Base-by-base conservation (phyloP, 1,284 basidiomycete genomes). In the Moniliophthora roreri region DNA sequence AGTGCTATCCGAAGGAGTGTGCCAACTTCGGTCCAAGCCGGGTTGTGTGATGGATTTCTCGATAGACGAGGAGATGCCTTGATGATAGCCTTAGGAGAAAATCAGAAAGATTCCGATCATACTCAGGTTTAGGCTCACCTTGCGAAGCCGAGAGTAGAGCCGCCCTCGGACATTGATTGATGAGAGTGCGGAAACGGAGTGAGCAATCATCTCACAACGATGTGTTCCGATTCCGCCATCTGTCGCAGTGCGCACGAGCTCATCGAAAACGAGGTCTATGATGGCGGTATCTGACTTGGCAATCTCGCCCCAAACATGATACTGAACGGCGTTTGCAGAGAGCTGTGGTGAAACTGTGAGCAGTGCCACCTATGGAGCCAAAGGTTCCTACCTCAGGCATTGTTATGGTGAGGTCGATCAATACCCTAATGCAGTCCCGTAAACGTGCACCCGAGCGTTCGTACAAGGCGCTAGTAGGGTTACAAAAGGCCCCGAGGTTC, bases 1-100 rank as follows among this genome's bases (percentile, higher is more conserved):
- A 91, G 77, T 42, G 82, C 77, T 34, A 95, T 79, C 13, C 91
- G 84, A 34, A 89, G 77, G 32, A 95, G 74, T 1, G 87, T 87
- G 2, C 89, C 86, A 10, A 95, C 89, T 66, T 95, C 93, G 56
- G 80, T 84, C 91, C 92, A 95, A 55, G 87, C 84, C 1, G 80
- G 69, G 66, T 91, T 91, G 42, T 91, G 85, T 1, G 79, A 74
- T 2, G 95, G 76, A 10, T 78, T 77, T 50, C 70, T 73, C 3
- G 57, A 51, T n/a, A 65, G 50, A 62, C 73, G 32, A 84, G 82
- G 75, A 45, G 87, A 85, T 1, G 89, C 74, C 80, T 91, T 80
- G 41, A 84, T 85, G 53, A 93, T 77, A 23, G 84, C 84, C 87
- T 90, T n/a, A 53, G 1, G 40, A 52, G 40, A 37, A 35, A 28